Percentiles rank a stretch among this genome's conserved stretches.
phyloP scores from a whole-genome alignment of 352 stramenopile species.

The Aphanomyces stellatus region DNA sequence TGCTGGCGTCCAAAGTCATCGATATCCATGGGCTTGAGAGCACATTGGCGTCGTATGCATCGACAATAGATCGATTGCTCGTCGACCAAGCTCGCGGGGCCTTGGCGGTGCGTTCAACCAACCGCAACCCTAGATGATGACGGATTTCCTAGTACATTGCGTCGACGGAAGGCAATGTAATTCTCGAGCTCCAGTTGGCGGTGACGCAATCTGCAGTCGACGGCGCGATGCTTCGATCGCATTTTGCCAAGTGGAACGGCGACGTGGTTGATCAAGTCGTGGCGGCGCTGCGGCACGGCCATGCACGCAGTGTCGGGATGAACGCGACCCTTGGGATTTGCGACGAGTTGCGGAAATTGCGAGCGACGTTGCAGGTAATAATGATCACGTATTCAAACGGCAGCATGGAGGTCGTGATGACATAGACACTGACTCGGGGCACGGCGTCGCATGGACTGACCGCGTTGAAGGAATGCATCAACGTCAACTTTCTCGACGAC shows the following conservation, averaged over 20 bases:
- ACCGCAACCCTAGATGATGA: neutral
- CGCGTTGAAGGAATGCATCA: neutral
- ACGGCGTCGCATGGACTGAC: neutral
- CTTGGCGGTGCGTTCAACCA: neutral
- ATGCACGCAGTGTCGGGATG: neutral
- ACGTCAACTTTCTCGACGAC: neutral
- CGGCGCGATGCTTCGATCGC: neutral
- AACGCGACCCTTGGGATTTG: neutral
- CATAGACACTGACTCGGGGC: neutral
- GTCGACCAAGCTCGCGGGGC: neutral
- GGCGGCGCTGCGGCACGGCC: neutral
- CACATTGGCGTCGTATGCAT: neutral
- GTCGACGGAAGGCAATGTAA: no score
- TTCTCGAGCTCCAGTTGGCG: no score
- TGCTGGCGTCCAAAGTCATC: neutral
- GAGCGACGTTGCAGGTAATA: neutral
- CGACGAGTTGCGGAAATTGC: neutral
- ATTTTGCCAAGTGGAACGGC: neutral
- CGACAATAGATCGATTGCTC: neutral
- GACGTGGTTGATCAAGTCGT: neutral
- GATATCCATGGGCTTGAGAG: neutral
- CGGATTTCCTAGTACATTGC: neutral
- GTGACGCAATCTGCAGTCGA: neutral
- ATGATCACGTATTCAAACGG: no score
- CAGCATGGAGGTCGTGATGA: neutral